Conservation (phyloP, 495 filamentous ascomycete genomes). For the Penicillium ucsense region DNA sequence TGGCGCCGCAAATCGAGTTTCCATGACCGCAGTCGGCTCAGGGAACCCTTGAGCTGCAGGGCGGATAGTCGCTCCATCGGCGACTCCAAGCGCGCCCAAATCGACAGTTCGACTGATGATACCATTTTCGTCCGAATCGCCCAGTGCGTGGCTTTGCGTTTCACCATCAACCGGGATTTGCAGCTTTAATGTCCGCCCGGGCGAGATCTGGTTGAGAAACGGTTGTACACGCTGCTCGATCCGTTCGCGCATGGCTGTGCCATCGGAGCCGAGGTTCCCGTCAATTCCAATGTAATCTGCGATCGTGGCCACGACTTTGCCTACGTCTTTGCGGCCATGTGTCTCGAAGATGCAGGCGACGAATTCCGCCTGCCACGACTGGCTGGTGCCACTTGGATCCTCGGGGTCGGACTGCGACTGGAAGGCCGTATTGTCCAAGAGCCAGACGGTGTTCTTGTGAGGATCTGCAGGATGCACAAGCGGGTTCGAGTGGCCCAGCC, state of each 20-base stretch:
- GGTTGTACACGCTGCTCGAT: slow-evolving; percentile 65
- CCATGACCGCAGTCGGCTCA: slow-evolving; percentile 42
- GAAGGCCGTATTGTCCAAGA: slow-evolving; percentile 85
- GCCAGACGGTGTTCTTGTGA: slow-evolving; percentile 63
- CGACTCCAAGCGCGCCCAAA: slow-evolving; percentile 20
- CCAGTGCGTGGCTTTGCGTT: slow-evolving; percentile 44
- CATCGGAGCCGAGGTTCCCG: slow-evolving; percentile 45
- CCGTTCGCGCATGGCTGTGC: slow-evolving; percentile 47
- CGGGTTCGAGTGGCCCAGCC: slow-evolving; percentile 21
- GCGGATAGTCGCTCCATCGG: slow-evolving; percentile 23
- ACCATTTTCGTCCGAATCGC: slow-evolving; percentile 60
- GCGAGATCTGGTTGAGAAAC: slow-evolving; percentile 66
- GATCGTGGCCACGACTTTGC: slow-evolving; percentile 59
- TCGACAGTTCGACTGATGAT: slow-evolving; percentile 52
- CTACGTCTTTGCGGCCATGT: slow-evolving; percentile 52
- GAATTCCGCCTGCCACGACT: slow-evolving; percentile 66
- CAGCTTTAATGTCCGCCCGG: slow-evolving; percentile 53
- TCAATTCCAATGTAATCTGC: slow-evolving; percentile 62
- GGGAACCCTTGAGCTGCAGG: slow-evolving; percentile 25
- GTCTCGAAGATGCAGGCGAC: slow-evolving; percentile 70
- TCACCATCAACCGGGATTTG: slow-evolving; percentile 37
- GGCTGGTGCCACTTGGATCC: slow-evolving; percentile 15
- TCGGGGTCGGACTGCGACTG: slow-evolving; percentile 25
- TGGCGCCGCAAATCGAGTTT: slow-evolving; percentile 62
- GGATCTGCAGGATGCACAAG: slow-evolving; percentile 28